Conservation (phyloP, 2,329 filamentous ascomycete species). For the Lachnellula suecica region DNA sequence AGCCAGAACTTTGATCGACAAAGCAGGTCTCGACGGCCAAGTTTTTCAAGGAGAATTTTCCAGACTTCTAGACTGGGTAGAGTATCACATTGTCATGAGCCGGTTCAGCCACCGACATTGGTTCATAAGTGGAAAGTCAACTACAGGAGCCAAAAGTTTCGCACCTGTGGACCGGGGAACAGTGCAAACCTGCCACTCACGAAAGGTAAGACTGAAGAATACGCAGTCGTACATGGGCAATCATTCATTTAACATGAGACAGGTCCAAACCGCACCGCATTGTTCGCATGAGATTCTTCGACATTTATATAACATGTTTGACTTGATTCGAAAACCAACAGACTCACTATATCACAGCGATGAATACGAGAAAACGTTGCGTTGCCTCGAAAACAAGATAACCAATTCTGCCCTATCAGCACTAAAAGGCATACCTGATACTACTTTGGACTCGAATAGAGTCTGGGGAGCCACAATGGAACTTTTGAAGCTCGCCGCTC, state of each 20-base stretch:
- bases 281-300: slow-evolving; percentile 24
- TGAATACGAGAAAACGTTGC: slow-evolving; percentile 24
- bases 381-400: slow-evolving; percentile 24
- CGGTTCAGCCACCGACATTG: slow-evolving; percentile 22
- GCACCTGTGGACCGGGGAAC: slow-evolving; percentile 11
- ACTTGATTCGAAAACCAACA: slow-evolving; percentile 22
- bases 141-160: slow-evolving; percentile 9
- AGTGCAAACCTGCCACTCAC: slow-evolving; percentile 17
- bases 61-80: slow-evolving; percentile 21
- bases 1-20: slow-evolving; percentile 21
- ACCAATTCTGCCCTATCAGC: slow-evolving; percentile 13
- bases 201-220: slow-evolving; percentile 20
- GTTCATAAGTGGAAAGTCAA: slow-evolving; percentile 16
- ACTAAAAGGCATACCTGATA: slow-evolving; percentile 16
- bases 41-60: slow-evolving; percentile 19
- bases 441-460: slow-evolving; percentile 11
- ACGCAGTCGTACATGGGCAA: slow-evolving; percentile 8
- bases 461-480: slow-evolving; percentile 20
- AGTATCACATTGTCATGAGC: slow-evolving; percentile 23
- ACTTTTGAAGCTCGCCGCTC: slow-evolving; percentile 18
- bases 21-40: slow-evolving; percentile 14
- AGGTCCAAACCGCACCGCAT: slow-evolving; percentile 17
- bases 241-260: slow-evolving; percentile 20
- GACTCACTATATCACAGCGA: slow-evolving; percentile 23
- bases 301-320: slow-evolving; percentile 17